These are phyloP conservation scores for Apiospora phragmitis DNA, from an alignment of 2,329 filamentous ascomycete genomes.

Conservation along the genomic window DNA sequence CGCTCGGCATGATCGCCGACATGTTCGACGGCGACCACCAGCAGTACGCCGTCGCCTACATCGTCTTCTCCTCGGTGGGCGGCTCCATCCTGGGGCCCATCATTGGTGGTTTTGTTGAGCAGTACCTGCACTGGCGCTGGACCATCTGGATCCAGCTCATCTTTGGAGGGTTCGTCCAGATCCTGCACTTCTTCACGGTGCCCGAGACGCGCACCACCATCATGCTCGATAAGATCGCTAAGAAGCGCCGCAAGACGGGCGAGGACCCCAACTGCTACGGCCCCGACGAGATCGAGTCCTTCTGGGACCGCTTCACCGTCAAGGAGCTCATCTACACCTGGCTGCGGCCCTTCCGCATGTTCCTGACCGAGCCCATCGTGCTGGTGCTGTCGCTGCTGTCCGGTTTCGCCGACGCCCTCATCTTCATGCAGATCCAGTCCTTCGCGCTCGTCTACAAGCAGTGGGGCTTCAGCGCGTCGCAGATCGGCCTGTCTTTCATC, in stretches of 20 bases:
- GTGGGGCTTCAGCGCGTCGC: conserved; percentile 54
- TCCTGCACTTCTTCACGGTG: conserved; percentile 67
- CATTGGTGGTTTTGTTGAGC: conserved; percentile 74
- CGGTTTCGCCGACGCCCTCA: conserved; percentile 65
- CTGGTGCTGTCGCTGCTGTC: conserved; percentile 59
- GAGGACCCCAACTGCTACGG: conserved; percentile 65
- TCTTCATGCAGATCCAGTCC: conserved; percentile 67
- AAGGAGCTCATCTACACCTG: conserved; percentile 51
- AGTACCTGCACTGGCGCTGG: conserved; percentile 67
- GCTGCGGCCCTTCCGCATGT: conserved; percentile 64
- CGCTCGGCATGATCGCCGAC: conserved; percentile 74
- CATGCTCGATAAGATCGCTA: conserved; percentile 78
- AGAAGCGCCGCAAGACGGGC: conserved; percentile 66
- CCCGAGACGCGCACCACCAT: conserved; percentile 78
- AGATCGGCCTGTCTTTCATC: conserved; percentile 42
- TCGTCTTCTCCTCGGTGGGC: conserved; percentile 78
- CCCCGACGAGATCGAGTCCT: conserved; percentile 65
- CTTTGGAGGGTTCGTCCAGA: conserved; percentile 69
- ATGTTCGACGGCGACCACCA: conserved; percentile 71
- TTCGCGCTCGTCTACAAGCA: conserved; percentile 61
- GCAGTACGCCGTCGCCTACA: conserved; percentile 74
- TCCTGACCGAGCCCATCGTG: conserved; percentile 66
- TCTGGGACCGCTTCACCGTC: conserved; percentile 36
- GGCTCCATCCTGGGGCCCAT: conserved; percentile 77
- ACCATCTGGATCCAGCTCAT: conserved; percentile 83